Percentiles rank a stretch among this genome's conserved stretches.
phyloP scores from a whole-genome alignment of 768 basidiomycete genomes.

The Auricularia heimuer region DNA sequence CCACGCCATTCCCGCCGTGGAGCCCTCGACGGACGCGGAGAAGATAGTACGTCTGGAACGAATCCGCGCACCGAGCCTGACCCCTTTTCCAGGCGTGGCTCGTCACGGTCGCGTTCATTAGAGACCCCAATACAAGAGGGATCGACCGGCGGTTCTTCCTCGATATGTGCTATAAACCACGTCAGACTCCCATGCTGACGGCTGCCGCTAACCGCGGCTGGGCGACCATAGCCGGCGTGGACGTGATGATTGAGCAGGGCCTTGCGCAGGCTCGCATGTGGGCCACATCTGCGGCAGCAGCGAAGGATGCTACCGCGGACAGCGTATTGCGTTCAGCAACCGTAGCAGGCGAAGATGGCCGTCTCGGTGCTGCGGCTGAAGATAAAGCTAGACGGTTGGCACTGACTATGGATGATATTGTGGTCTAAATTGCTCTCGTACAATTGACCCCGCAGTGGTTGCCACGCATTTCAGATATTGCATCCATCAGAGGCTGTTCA shows the following conservation, averaged over 20 bases:
- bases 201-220: conserved; percentile 22
- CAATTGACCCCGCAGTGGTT: no score
- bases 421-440: no score
- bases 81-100: conserved; percentile 5
- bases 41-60: conserved; percentile 27
- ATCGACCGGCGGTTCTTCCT: conserved; percentile 30
- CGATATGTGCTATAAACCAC: conserved; percentile 37
- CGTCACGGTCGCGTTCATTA: conserved; percentile 11
- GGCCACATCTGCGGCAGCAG: conserved; percentile 1
- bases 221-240: conserved; percentile 24
- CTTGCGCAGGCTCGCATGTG: conserved; percentile 24
- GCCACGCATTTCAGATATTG: no score
- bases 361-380: no score
- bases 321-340: no score
- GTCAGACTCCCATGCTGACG: conserved; percentile 30
- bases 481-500: no score
- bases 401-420: no score
- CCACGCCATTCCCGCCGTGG: conserved; percentile 9
- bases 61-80: conserved; percentile 17
- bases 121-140: conserved; percentile 16
- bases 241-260: conserved; percentile 29
- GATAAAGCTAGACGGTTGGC: no score
- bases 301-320: no score
- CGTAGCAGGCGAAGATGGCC: no score
- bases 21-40: conserved; percentile 27